Base-by-base conservation (phyloP, 192 early-diverging fungal genomes). In the Podila clonocystis region DNA sequence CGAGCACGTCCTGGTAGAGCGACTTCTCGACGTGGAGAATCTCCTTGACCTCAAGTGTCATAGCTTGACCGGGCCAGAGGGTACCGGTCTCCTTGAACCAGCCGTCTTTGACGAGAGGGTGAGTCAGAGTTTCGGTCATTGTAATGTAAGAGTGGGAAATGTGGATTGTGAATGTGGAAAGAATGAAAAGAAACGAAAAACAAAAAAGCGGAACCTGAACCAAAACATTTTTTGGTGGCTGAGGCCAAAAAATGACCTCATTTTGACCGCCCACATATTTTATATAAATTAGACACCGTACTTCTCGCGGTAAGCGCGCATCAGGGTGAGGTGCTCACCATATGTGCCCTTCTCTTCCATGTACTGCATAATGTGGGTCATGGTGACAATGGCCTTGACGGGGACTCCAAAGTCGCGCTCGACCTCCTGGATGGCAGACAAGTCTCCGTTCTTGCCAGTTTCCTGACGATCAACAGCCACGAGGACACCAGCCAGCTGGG, bases 31-130 rank as follows among this genome's bases (percentile, higher is more conserved):
- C 89, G 80, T 98, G 96, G 55, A 99, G 91, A 74, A 99, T 91
- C 87, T 98, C 92, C 85, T 94, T 90, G 60, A 99, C 96, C 87
- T 98, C 88, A 64, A 99, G 90, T 74, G 93, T 88, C 96, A 98
- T 96, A 70, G 96, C 97, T 88, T 99, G 98, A 48, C 98, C 98
- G 52, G 98, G 98, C 98, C 98, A 99, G 85, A 99, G 92, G 58
- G 93, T 90, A 60, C 90, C 83, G 71, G 92, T 91, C 88, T 99
- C 98, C 75, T 89, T 89, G 95, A 99, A 99, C 98, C 98, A 99
- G 58, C 95, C 97, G 84, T 97, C 92, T 75, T 87, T 85, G 87
- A 99, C 94, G 87, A 94, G 95, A 38, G 95, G 92, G 89, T 99
- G 97, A 19, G 94, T 88, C 70, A 92, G 84, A 50, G 77, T 73